Evolutionary conservation across 1,284 basidiomycete genomes (phyloP).

Genomic region (Exsudoporus floridanus): DNA sequence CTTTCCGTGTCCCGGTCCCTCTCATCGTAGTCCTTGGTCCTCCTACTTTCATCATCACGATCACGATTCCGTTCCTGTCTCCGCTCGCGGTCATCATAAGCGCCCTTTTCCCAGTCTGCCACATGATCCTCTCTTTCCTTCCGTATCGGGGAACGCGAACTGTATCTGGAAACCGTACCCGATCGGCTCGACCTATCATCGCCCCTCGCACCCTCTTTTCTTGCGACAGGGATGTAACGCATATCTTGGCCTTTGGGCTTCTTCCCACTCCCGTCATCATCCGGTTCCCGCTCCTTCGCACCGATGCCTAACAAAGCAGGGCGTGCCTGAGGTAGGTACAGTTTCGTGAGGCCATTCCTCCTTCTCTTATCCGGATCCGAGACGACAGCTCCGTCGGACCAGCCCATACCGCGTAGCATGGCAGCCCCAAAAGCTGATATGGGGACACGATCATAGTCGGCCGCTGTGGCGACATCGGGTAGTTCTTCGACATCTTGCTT

Average conservation of each 20-base stretch:
- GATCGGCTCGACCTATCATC: constrained; percentile 25
- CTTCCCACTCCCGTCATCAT: constrained; percentile 58
- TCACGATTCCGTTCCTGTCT: constrained; percentile 31
- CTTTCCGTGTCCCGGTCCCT: constrained; percentile 23
- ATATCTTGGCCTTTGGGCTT: constrained; percentile 51
- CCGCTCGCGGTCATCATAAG: constrained; percentile 28
- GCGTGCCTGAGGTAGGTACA: constrained; percentile 78
- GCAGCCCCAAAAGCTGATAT: constrained; percentile 93
- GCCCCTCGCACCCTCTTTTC: constrained; percentile 47
- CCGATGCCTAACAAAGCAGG: constrained; percentile 88
- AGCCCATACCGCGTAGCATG: constrained; percentile 95
- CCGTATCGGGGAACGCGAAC: constrained; percentile 32
- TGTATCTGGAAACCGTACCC: constrained; percentile 26
- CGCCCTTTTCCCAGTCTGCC: constrained; percentile 7
- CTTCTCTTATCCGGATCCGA: constrained; percentile 46
- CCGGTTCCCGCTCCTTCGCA: constrained; percentile 77
- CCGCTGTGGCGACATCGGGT: constrained; percentile 73
- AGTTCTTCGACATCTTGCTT: constrained; percentile 77
- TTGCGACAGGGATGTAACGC: constrained; percentile 76
- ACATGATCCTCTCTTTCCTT: constrained; percentile 13
- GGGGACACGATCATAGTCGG: constrained; percentile 90
- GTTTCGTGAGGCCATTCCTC: constrained; percentile 61
- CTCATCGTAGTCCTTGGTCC: constrained; percentile 14
- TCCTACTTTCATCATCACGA: constrained; percentile 10
- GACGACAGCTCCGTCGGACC: constrained; percentile 81